Conservation (phyloP, 2,329 filamentous ascomycete species). For the Ophiognomonia clavigignenti-juglandacearum region DNA sequence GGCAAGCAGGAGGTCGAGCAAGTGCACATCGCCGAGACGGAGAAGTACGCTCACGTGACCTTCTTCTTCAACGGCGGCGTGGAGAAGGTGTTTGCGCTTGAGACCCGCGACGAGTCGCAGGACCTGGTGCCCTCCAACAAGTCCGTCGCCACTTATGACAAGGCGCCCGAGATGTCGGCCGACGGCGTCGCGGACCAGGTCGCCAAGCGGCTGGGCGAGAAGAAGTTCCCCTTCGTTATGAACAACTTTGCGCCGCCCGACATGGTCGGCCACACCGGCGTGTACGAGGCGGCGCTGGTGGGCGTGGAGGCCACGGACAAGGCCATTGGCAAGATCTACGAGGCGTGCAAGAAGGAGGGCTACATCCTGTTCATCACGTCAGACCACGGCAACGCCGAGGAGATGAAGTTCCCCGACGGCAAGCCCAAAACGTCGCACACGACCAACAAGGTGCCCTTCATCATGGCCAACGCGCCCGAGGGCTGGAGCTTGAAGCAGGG, state of each 20-base stretch:
- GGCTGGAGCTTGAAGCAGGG: conserved; percentile 82
- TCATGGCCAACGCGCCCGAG: conserved; percentile 94
- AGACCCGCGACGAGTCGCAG: conserved; percentile 79
- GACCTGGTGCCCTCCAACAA: conserved; percentile 83
- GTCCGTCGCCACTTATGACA: conserved; percentile 87
- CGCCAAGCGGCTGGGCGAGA: conserved; percentile 76
- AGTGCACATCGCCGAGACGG: conserved; percentile 95
- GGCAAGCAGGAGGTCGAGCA: conserved; percentile 85
- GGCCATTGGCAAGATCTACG: conserved; percentile 88
- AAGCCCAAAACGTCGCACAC: conserved; percentile 98
- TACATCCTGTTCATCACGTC: conserved; percentile 94
- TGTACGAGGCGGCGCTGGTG: conserved; percentile 89
- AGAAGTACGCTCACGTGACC: conserved; percentile 99
- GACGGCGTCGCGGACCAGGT: conserved; percentile 86
- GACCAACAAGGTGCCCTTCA: conserved; percentile 93
- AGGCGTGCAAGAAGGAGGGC: conserved; percentile 86
- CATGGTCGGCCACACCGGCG: conserved; percentile 98
- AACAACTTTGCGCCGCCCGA: conserved; percentile 99
- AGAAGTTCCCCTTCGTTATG: conserved; percentile 95
- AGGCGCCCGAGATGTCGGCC: conserved; percentile 93
- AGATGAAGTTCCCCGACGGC: conserved; percentile 95
- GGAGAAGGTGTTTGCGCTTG: conserved; percentile 90
- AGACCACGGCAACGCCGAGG: conserved; percentile 97
- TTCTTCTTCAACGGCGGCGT: conserved; percentile 99
- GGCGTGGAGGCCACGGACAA: conserved; percentile 84